Percentiles rank a stretch among this genome's conserved stretches.
These are phyloP conservation scores for Limonomyces culmigenus DNA, from an alignment of 1,284 basidiomycete species.

Conservation along the genomic window DNA sequence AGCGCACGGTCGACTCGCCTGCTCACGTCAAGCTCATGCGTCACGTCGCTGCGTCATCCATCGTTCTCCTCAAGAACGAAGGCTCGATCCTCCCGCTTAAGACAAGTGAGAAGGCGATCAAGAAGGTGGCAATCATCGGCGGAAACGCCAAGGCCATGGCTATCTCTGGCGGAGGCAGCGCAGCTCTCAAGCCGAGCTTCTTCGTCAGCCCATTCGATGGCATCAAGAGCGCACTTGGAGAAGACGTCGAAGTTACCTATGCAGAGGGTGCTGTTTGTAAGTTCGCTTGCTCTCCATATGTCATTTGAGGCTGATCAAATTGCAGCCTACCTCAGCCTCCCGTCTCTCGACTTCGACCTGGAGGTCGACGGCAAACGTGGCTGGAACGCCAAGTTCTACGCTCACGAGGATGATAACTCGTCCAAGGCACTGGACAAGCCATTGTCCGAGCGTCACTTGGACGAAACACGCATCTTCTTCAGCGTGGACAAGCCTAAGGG, in stretches of 20 bases:
- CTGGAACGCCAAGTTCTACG: conserved; percentile 45
- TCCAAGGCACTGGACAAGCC: conserved; percentile 23
- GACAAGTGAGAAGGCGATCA: conserved; percentile 20
- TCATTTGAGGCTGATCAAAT: neutral
- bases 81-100: conserved; percentile 40
- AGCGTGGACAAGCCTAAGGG: conserved; percentile 31
- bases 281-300: conserved; percentile 7
- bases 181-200: conserved; percentile 56
- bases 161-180: conserved; percentile 63
- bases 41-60: conserved; percentile 41
- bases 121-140: conserved; percentile 62
- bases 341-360: conserved; percentile 38
- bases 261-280: conserved; percentile 43
- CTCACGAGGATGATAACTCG: conserved; percentile 28
- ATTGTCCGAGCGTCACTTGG: conserved; percentile 22
- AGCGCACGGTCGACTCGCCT: conserved; percentile 40
- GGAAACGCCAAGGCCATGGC: conserved; percentile 55
- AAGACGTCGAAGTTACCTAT: conserved; percentile 36
- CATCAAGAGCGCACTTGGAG: conserved; percentile 32
- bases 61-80: conserved; percentile 66
- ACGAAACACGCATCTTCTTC: conserved; percentile 40
- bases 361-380: conserved; percentile 37
- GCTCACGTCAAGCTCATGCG: conserved; percentile 47
- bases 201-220: conserved; percentile 59
- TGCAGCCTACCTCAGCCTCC: conserved; percentile 34